Evolutionary conservation across 257 asterid species (phyloP).

Genomic region (Schizonepeta tenuifolia): DNA sequence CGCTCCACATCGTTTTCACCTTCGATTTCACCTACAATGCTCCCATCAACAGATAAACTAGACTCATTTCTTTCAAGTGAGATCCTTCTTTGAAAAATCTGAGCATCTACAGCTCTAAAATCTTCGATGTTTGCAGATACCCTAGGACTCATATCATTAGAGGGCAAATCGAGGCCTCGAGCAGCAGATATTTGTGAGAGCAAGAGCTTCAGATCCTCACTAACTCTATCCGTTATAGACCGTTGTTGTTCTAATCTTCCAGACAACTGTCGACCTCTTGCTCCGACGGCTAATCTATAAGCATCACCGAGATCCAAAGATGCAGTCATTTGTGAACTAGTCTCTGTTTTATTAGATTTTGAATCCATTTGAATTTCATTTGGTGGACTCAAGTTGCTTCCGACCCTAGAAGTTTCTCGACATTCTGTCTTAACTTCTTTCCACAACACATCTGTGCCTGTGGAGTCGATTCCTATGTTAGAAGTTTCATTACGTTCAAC

Average conservation of each 20-base stretch:
- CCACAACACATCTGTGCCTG: slow-evolving; percentile 24
- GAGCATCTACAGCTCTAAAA: slow-evolving; percentile 54
- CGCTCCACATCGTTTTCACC: slow-evolving; percentile 77
- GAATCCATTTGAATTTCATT: slow-evolving; percentile 43
- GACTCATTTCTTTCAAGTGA: slow-evolving; percentile 92
- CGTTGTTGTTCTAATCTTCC: slow-evolving; percentile 79
- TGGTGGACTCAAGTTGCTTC: slow-evolving; percentile 32
- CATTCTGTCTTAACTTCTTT: slow-evolving; percentile 30
- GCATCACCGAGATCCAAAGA: slow-evolving; percentile 82
- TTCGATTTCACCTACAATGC: slow-evolving; percentile 71
- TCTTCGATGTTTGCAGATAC: slow-evolving; percentile 63
- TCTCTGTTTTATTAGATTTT: slow-evolving; percentile 45
- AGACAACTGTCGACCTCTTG: slow-evolving; percentile 68
- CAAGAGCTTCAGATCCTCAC: slow-evolving; percentile 78
- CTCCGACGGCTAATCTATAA: slow-evolving; percentile 70
- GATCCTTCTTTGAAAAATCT: slow-evolving; percentile 63
- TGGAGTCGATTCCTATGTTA: slow-evolving; percentile 33
- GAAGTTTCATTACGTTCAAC: slow-evolving; percentile 42
- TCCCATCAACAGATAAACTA: slow-evolving; percentile 70
- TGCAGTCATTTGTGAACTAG: slow-evolving; percentile 40
- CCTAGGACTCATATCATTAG: slow-evolving; percentile 63
- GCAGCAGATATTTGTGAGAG: slow-evolving; percentile 71
- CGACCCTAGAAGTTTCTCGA: slow-evolving; percentile 33
- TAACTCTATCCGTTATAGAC: slow-evolving; percentile 72
- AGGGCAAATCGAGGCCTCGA: slow-evolving; percentile 53